Conservation (phyloP, 805 yeast species). For the Candida silvicultrix region DNA sequence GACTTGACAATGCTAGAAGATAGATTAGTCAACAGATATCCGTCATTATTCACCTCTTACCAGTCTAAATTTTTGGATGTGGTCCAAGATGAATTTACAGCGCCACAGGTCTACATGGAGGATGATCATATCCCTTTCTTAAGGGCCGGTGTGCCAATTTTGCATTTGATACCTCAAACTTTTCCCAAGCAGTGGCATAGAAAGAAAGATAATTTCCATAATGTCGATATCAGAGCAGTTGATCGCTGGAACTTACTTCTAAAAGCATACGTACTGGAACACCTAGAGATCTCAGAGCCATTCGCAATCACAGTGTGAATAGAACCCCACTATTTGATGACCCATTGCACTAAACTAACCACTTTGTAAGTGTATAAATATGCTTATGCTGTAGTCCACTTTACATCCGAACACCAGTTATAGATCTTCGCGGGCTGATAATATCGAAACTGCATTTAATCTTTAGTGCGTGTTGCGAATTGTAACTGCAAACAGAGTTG, state of each 20-base stretch:
- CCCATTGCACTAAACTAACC: too few relatives aligned
- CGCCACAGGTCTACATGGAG: conserved; percentile 20
- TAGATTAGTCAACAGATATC: conserved; percentile 8
- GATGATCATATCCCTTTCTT: conserved; percentile 55
- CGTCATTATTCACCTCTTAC: conserved; percentile 1
- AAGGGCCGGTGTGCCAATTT: conserved; percentile 36
- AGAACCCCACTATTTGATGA: too few relatives aligned
- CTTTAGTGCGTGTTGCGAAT: too few relatives aligned
- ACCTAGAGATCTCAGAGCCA: conserved; percentile 13
- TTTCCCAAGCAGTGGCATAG: conserved; percentile 54
- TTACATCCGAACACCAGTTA: background rate
- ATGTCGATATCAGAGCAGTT: conserved; percentile 32
- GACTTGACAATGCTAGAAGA: conserved; percentile 31
- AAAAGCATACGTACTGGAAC: conserved; percentile 30
- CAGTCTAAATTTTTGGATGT: conserved; percentile 8
- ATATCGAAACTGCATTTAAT: background rate
- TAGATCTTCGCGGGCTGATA: background rate
- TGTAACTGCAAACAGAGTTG: too few relatives aligned
- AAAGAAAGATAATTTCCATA: conserved; percentile 35
- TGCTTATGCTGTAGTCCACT: too few relatives aligned
- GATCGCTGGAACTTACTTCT: conserved; percentile 41
- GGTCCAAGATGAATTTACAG: conserved; percentile 13
- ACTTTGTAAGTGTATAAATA: too few relatives aligned
- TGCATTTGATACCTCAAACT: conserved; percentile 46
- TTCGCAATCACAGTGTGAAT: background rate